Conservation (phyloP, 108 stramenopile species). For the Conticribra guillardii region DNA sequence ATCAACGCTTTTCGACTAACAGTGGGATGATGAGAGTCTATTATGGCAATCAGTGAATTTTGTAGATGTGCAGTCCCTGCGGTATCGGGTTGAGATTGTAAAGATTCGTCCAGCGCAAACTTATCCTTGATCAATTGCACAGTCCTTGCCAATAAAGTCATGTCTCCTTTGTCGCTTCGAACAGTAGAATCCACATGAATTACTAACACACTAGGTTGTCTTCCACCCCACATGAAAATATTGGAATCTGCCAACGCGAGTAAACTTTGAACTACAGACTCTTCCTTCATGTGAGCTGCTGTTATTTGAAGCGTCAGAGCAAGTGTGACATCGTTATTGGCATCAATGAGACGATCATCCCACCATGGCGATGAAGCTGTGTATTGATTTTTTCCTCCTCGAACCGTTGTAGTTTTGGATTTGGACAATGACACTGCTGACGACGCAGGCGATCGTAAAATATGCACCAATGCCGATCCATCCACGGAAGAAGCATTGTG, state of each 20-base stretch:
- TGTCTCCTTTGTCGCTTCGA: conserved; percentile 1
- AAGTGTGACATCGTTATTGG: conserved; percentile 71
- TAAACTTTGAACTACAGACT: conserved; percentile 42
- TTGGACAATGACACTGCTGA: too few relatives aligned
- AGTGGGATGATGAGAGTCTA: conserved; percentile 41
- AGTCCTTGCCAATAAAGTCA: conserved; percentile 14
- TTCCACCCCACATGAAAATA: conserved; percentile 67
- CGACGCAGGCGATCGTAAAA: conserved; percentile 39
- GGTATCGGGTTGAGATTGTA: background rate
- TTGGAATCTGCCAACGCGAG: conserved; percentile 67
- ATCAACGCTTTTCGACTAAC: conserved; percentile 81
- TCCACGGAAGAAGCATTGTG: background rate
- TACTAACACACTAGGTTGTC: conserved; percentile 75
- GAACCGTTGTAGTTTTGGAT: conserved; percentile 26
- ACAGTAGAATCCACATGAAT: conserved; percentile 54
- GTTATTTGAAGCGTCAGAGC: conserved; percentile 76
- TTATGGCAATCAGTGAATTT: conserved; percentile 58
- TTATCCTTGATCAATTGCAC: conserved; percentile 33
- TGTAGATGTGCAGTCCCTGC: conserved; percentile 29
- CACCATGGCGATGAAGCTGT: conserved; percentile 39
- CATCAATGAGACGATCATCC: conserved; percentile 56
- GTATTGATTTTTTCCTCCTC: conserved; percentile 16
- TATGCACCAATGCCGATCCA: conserved; percentile 24
- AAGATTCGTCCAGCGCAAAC: conserved; percentile 19
- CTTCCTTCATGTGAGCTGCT: conserved; percentile 52